A percentile compares a stretch with the other conserved stretches of the same genome.
Conservation (phyloP, 257 asterid species). For the Buddleja alternifolia region DNA sequence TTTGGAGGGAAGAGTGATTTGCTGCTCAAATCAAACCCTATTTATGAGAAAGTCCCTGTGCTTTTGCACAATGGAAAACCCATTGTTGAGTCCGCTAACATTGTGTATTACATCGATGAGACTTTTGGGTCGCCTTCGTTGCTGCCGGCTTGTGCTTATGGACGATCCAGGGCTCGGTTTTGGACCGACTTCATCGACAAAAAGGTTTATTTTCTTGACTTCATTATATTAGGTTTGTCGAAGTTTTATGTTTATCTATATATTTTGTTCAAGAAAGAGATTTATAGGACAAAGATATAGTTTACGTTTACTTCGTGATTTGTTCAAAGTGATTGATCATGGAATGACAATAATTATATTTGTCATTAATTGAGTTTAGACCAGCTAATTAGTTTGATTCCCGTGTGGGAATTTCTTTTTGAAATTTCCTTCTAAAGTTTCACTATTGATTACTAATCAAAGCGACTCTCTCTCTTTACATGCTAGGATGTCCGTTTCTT, state of each 20-base stretch:
- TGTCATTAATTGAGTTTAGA: no score
- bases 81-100: conserved; percentile 68
- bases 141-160: conserved; percentile 64
- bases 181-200: conserved; percentile 88
- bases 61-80: conserved; percentile 66
- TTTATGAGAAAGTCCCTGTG: conserved; percentile 77
- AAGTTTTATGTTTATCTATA: not conserved
- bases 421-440: no score
- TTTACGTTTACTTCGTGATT: no score
- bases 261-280: no score
- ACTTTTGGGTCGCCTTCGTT: conserved; percentile 48
- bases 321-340: no score
- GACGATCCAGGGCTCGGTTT: conserved; percentile 63
- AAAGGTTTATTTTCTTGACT: conserved; percentile 43
- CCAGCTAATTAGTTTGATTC: no score
- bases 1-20: conserved; percentile 65
- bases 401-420: no score
- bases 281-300: no score
- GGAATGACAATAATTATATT: no score
- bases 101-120: conserved; percentile 75
- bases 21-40: conserved; percentile 68
- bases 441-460: no score
- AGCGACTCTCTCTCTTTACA: no score
- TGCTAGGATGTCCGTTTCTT: no score
- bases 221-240: not conserved